phyloP scores from a whole-genome alignment of 768 basidiomycete species.

The Cyclocybe cylindracea region DNA sequence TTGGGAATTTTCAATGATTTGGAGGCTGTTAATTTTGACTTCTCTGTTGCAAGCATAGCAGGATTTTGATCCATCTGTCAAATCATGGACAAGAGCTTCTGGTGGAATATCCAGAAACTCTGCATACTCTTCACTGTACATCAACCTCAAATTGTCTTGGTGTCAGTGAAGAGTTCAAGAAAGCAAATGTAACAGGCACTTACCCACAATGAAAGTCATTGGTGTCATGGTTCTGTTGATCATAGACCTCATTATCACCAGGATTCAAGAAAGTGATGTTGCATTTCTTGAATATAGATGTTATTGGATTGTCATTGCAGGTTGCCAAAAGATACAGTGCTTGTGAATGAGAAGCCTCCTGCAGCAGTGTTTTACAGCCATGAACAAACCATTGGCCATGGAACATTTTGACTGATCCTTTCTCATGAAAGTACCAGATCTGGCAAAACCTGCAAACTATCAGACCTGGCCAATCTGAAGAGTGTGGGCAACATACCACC shows the following conservation, averaged over 20 bases:
- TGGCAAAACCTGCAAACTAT: conserved; percentile 60
- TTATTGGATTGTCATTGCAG: conserved; percentile 58
- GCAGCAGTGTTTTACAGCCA: conserved; percentile 64
- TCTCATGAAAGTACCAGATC: conserved; percentile 66
- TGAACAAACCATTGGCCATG: conserved; percentile 76
- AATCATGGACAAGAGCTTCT: conserved; percentile 17
- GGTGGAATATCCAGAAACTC: conserved; percentile 48
- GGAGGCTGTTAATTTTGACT: conserved; percentile 21
- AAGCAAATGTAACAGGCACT: conserved; percentile 10
- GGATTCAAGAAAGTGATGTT: conserved; percentile 43
- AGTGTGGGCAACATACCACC: conserved; percentile 49
- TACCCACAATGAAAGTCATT: conserved; percentile 64
- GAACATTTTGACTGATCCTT: conserved; percentile 46
- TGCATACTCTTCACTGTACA: conserved; percentile 49
- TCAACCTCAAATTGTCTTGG: conserved; percentile 34
- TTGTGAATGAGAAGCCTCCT: conserved; percentile 66
- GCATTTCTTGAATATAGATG: conserved; percentile 60
- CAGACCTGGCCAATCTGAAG: neutral
- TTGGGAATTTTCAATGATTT: conserved; percentile 25
- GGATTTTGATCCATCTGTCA: conserved; percentile 14
- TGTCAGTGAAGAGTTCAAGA: neutral
- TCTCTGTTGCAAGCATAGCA: conserved; percentile 54
- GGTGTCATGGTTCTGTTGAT: conserved; percentile 37
- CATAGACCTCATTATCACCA: conserved; percentile 47
- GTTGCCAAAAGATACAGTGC: conserved; percentile 54